Conservation (phyloP, 2,329 filamentous ascomycete species). For the Colletotrichum sp. region DNA sequence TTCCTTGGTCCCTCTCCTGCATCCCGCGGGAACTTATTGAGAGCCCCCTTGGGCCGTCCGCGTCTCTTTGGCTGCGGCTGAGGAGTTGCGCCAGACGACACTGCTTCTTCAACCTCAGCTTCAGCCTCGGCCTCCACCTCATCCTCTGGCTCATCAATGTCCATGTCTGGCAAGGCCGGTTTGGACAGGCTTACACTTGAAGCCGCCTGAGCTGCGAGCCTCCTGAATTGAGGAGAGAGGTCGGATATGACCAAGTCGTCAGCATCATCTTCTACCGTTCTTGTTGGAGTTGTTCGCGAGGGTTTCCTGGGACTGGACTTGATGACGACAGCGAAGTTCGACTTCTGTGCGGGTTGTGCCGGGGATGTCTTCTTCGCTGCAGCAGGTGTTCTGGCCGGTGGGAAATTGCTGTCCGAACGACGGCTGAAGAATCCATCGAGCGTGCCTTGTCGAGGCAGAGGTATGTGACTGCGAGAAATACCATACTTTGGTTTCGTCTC, state of each 20-base stretch:
- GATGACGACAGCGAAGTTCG: slow-evolving; percentile 17
- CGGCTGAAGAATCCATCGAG: not conserved
- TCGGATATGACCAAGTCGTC: slow-evolving; percentile 24
- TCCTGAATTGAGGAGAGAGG: slow-evolving; percentile 22
- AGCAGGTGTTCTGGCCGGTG: not conserved
- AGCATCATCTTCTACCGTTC: slow-evolving; percentile 15
- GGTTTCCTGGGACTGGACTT: not conserved
- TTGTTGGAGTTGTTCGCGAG: not conserved
- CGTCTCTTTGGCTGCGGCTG: slow-evolving; percentile 31
- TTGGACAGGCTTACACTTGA: slow-evolving; percentile 15
- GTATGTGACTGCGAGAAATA: not conserved
- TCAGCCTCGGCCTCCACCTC: not conserved
- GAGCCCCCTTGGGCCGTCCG: slow-evolving; percentile 53
- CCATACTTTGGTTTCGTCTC: not conserved
- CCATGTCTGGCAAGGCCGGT: not conserved
- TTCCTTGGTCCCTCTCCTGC: slow-evolving; percentile 21
- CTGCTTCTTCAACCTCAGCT: not conserved
- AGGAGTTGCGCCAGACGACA: not conserved
- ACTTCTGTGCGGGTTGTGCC: not conserved
- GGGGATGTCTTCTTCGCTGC: not conserved
- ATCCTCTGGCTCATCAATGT: not conserved
- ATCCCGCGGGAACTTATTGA: slow-evolving; percentile 9
- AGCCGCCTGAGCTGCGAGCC: slow-evolving; percentile 8
- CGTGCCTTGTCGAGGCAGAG: slow-evolving; percentile 1
- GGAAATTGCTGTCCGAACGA: not conserved